Base-by-base conservation (phyloP, 1,284 basidiomycete genomes). In the Golubevia sp. region DNA sequence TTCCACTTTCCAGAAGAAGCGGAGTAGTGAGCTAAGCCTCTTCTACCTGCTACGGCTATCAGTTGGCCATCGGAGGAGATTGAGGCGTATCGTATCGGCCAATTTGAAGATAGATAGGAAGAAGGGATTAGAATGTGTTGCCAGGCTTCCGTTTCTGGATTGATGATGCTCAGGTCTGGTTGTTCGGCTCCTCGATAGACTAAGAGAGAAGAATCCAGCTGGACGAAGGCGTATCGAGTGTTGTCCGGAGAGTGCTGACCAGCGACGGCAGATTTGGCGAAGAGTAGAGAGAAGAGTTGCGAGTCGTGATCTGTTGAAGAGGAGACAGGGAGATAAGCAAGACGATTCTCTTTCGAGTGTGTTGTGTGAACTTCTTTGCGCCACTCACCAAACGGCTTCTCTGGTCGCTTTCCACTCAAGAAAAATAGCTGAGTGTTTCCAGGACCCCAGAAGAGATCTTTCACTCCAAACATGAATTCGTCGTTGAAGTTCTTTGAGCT, bases 141-240 rank as follows among this genome's bases (percentile, higher is more conserved):
- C 94, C 95, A 97, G 6, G 97, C 94, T 76, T 98, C 96, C 2
- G 93, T 93, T 78, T 97, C 95, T n/a, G 96, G 96, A 78, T 97
- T 97, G 82, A 99, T 97, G 55, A 99, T 91, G 77, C 93, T 95
- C 90, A 97, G 92, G 79, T 99, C 96, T 6, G 94, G 94, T 84
- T 97, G 94, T 84, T 99, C 96, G 21, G 93, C 92, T 2, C 97
- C 96, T 63, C 97, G 89, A 82, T 98, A 99, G n/a, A 99, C 90
- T 2, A 97, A 87, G 1, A 94, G 91, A 49, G 93, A 89, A 78
- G 98, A 94, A 77, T 98, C 94, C 88, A 96, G 90, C 84, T 97
- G 94, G 44, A 97, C 86, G 84, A 98, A 97, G 0, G 93, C 95
- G 78, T 97, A 96, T 68, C 93, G 89, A 2, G 93, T 93, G 77